A percentile compares a stretch with the other conserved stretches of the same genome.
These are phyloP conservation scores for Begonia peltatifolia DNA, from an alignment of 306 rosid species.

Conservation along the genomic window DNA sequence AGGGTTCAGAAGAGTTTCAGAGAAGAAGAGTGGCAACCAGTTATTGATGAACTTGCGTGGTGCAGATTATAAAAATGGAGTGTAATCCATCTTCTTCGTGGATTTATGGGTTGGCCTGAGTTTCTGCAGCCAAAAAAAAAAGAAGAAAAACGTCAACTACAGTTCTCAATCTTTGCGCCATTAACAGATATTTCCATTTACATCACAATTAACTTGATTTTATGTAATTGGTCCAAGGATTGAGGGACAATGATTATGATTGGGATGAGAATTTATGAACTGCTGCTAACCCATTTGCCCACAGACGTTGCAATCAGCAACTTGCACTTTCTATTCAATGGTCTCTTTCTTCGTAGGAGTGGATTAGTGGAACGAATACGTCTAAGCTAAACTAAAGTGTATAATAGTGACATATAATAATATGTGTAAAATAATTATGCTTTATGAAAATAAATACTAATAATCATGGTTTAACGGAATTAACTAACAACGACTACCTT, in stretches of 20 bases:
- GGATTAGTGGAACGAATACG: too few species aligned
- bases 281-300: too few species aligned
- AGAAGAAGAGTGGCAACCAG: constrained; percentile 36
- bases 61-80: constrained; percentile 15
- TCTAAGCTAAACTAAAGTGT: too few species aligned
- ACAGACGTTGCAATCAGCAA: too few species aligned
- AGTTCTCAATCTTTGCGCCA: constrained; percentile 4
- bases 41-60: constrained; percentile 29
- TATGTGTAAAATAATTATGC: too few species aligned
- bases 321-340: too few species aligned
- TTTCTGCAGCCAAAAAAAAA: constrained; percentile 7
- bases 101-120: constrained; percentile 29
- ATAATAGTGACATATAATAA: too few species aligned
- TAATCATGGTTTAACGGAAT: too few species aligned
- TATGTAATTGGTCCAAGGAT: background rate
- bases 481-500: too few species aligned
- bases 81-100: constrained; percentile 36
- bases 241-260: constrained; percentile 5
- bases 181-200: constrained; percentile 1
- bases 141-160: constrained; percentile 11
- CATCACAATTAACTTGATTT: background rate
- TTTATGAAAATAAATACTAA: too few species aligned
- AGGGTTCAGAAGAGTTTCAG: background rate
- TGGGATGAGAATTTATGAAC: too few species aligned
- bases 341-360: too few species aligned